These are phyloP conservation scores for Epichloe elymi DNA, from an alignment of 2,329 filamentous ascomycete genomes.

Conservation along the genomic window DNA sequence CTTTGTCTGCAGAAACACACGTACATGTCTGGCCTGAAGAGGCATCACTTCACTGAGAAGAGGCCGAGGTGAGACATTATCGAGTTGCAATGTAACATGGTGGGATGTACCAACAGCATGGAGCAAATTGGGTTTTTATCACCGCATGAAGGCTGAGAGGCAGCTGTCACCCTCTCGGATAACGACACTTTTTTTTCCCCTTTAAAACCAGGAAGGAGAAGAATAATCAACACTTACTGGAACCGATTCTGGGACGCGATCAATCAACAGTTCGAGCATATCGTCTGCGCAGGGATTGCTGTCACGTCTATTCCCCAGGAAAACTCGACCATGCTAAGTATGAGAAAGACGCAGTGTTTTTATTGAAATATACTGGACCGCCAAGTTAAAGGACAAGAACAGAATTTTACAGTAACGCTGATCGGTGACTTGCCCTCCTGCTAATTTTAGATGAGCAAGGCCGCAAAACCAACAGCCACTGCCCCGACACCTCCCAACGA, in stretches of 20 bases:
- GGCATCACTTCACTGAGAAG: too few species aligned
- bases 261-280: too few species aligned
- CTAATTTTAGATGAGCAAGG: neutral
- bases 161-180: too few species aligned
- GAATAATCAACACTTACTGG: too few species aligned
- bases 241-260: too few species aligned
- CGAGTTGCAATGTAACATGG: too few species aligned
- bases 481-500: neutral
- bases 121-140: neutral
- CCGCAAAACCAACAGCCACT: slow-evolving; percentile 2
- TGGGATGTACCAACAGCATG: neutral
- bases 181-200: neutral
- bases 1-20: neutral
- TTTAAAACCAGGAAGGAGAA: too few species aligned
- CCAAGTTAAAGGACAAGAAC: neutral
- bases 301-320: too few species aligned
- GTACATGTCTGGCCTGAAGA: too few species aligned
- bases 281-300: too few species aligned
- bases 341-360: neutral
- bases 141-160: neutral
- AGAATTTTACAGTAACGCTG: neutral
- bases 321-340: neutral
- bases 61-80: too few species aligned
- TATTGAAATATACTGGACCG: neutral
- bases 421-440: neutral